phyloP scores from a whole-genome alignment of 1,284 basidiomycete species.

The Pseudozyma hubeiensis region DNA sequence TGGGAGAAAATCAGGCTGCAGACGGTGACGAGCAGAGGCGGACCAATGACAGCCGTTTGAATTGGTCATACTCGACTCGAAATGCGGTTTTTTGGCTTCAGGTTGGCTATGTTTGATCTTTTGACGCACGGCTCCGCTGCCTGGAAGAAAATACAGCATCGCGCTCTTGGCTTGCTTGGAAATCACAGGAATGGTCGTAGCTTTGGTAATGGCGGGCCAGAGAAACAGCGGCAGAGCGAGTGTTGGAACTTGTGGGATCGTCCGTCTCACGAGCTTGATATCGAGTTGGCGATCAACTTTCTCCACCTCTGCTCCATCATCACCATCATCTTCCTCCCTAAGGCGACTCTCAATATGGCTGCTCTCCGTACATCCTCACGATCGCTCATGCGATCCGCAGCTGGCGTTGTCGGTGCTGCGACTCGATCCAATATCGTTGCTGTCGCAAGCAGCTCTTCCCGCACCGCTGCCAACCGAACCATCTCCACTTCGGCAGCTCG shows the following conservation, averaged over 20 bases:
- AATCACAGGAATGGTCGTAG: not conserved
- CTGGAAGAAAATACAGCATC: conserved; percentile 1
- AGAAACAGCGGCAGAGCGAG: not conserved
- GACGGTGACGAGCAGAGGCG: not conserved
- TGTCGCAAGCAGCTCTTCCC: conserved; percentile 35
- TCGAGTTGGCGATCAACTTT: not conserved
- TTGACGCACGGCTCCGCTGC: conserved; percentile 22
- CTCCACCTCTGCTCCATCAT: conserved; percentile 3
- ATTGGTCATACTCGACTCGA: conserved; percentile 34
- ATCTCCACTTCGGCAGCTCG: conserved; percentile 48
- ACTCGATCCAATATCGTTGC: conserved; percentile 28
- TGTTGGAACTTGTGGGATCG: too few relatives aligned
- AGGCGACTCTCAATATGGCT: conserved; percentile 29
- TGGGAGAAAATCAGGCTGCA: not conserved
- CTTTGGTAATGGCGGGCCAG: conserved; percentile 11
- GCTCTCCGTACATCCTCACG: conserved; percentile 50
- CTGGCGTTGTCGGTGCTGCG: conserved; percentile 22
- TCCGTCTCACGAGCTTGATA: too few relatives aligned
- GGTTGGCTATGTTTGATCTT: conserved; percentile 5
- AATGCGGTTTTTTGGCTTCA: not conserved
- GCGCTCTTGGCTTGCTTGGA: not conserved
- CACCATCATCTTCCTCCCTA: conserved; percentile 6
- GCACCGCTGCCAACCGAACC: conserved; percentile 29
- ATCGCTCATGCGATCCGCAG: conserved; percentile 38
- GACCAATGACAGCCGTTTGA: conserved; percentile 47